These are phyloP conservation scores for Suillus variegatus DNA, from an alignment of 768 basidiomycete genomes.

Conservation along the genomic window DNA sequence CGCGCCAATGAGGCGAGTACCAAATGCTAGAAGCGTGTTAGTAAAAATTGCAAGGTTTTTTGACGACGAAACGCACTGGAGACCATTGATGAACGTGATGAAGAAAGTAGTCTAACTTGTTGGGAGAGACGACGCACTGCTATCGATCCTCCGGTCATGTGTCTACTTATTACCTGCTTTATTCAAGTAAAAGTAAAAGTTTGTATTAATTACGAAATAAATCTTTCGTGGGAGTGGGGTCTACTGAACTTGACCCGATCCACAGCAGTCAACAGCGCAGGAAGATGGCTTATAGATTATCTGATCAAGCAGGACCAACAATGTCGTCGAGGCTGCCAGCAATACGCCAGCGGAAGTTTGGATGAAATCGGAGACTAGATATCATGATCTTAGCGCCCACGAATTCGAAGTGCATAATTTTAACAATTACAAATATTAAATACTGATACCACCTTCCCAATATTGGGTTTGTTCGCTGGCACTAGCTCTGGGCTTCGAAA, in stretches of 20 bases:
- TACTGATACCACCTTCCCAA: not conserved
- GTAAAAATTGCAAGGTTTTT: not conserved
- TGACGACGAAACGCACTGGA: constrained; percentile 18
- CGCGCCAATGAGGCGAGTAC: constrained; percentile 79
- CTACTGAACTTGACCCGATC: too few relatives aligned
- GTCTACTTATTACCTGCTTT: constrained; percentile 5
- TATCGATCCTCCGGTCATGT: constrained; percentile 27
- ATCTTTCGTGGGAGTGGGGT: not conserved
- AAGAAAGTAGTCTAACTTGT: constrained; percentile 54
- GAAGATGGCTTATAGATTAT: too few relatives aligned
- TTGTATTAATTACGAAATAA: not conserved
- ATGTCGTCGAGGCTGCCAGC: not conserved
- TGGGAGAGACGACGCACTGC: constrained; percentile 53
- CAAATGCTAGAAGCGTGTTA: constrained; percentile 51
- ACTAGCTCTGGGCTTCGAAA: constrained; percentile 50
- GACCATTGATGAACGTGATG: constrained; percentile 48
- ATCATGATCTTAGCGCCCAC: not conserved
- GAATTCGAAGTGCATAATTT: not conserved
- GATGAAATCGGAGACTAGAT: not conserved
- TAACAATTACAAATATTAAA: constrained; percentile 5
- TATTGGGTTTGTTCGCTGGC: not conserved
- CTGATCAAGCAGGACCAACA: not conserved
- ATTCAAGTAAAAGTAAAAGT: not conserved
- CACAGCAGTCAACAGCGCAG: too few relatives aligned
- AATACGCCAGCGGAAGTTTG: not conserved